Evolutionary conservation across 2,329 filamentous ascomycete genomes (phyloP).

Genomic region (Hymenoscyphus linearis): DNA sequence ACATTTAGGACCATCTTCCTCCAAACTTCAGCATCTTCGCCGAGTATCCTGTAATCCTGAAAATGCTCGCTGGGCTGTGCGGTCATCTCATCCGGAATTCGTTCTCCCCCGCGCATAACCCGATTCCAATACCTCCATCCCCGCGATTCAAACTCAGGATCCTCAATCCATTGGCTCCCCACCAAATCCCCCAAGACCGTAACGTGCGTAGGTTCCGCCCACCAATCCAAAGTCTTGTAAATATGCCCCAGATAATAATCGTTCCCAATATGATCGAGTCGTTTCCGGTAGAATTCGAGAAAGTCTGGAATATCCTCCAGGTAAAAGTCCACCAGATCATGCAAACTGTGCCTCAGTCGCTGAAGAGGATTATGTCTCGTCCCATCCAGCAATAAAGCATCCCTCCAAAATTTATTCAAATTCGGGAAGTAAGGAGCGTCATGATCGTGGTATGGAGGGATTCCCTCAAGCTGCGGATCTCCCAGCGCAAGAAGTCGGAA

Average conservation of each 20-base stretch:
- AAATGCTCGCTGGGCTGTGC: constrained; percentile 41
- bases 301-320: constrained; percentile 65
- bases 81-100: constrained; percentile 54
- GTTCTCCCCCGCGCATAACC: constrained; percentile 65
- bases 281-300: constrained; percentile 66
- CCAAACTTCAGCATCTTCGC: constrained; percentile 55
- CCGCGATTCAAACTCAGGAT: constrained; percentile 74
- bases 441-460: constrained; percentile 69
- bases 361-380: constrained; percentile 44
- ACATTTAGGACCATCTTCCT: constrained; percentile 77
- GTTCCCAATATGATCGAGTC: constrained; percentile 84
- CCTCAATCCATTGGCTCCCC: constrained; percentile 90
- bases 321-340: constrained; percentile 56
- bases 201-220: constrained; percentile 78
- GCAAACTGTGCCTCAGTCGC: constrained; percentile 47
- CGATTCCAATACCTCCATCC: constrained; percentile 73
- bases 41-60: constrained; percentile 25
- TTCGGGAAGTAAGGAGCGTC: constrained; percentile 51
- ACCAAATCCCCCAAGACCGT: constrained; percentile 86
- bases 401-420: constrained; percentile 35
- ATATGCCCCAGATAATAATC: constrained; percentile 94
- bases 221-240: constrained; percentile 79
- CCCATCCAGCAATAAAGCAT: constrained; percentile 30
- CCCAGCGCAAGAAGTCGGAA: constrained; percentile 85
- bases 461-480: constrained; percentile 90